Evolutionary conservation across 2,329 filamentous ascomycete species (phyloP).

Genomic region (Nigrospora osmanthi): DNA sequence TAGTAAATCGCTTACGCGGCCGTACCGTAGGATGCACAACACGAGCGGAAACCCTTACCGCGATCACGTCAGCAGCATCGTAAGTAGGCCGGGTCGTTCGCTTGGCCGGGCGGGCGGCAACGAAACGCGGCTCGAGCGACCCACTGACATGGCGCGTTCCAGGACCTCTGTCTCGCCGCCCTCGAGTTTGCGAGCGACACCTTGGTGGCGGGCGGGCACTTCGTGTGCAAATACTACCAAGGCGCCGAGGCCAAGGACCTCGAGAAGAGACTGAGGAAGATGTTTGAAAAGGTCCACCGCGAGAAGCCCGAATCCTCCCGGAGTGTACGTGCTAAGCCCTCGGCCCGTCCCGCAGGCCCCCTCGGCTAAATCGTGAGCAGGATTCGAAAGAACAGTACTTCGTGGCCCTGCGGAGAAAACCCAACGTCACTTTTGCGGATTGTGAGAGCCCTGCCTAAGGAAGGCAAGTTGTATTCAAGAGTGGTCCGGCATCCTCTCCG

Average conservation of each 20-base stretch:
- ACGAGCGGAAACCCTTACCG: conserved; percentile 81
- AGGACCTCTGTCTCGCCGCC: conserved; percentile 88
- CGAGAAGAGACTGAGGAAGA: conserved; percentile 62
- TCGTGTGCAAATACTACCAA: conserved; percentile 97
- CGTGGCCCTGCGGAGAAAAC: conserved; percentile 66
- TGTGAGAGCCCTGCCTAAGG: background rate
- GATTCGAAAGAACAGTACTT: conserved; percentile 84
- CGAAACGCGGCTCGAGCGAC: no score
- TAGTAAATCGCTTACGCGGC: conserved; percentile 89
- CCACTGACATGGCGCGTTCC: background rate
- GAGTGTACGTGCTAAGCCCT: conserved; percentile 48
- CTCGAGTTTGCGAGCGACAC: conserved; percentile 81
- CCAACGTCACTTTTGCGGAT: conserved; percentile 22
- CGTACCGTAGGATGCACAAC: conserved; percentile 98
- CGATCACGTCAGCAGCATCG: conserved; percentile 93
- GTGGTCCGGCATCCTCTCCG: no score
- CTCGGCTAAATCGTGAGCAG: conserved; percentile 29
- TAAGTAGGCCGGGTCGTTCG: conserved; percentile 36
- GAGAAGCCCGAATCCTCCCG: conserved; percentile 91
- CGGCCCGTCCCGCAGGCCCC: background rate
- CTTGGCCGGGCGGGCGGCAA: background rate
- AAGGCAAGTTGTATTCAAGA: no score
- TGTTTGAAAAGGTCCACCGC: conserved; percentile 75
- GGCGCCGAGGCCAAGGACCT: conserved; percentile 77
- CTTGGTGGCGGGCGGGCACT: conserved; percentile 74